Evolutionary conservation across 2,329 filamentous ascomycete species (phyloP), one percentile per base, ranked within the genome.

Genomic region (Stagonosporopsis cucurbitacearum): DNA sequence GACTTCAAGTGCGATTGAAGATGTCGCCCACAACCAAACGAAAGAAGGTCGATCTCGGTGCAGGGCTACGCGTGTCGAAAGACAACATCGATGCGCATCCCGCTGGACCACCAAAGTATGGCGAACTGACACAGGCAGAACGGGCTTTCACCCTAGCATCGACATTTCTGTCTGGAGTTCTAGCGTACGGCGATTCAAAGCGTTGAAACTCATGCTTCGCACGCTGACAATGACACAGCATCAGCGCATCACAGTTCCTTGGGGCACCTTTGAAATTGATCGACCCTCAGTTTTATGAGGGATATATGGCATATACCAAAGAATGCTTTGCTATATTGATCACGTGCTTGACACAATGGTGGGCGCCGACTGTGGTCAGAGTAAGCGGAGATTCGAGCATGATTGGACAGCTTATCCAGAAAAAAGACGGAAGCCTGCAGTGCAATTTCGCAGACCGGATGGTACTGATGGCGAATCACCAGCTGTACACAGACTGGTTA

Each of bases 401-500:
- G 61, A 83, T 86, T 7, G 89, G 86, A 15, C 89, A 96, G 77
- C 84, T 96, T 49, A 82, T 81, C 58, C 82, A 88, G 60, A 88
- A 86, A 6, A 75, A 81, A 3, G 89, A 92, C 69, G 92, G 92
- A 13, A 84, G 86, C 50, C 82, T 96, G 32, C 82, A 92, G 67
- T 92, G 91, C 73, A 81, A 86, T 62, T 96, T 96, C 62, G 91
- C 92, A 0, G 88, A 95, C 70, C 85, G 92, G 44, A 79, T 96
- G 70, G 84, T 96, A 23, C 79, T 96, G 77, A 90, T 96, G 73
- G 91, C 92, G 23, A 96, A 96, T 71, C 92, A 96, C 71, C 91
- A 78, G 84, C 87, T 96, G 48, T 96, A 96, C 72, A 94, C 91
- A 8, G 91, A 96, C 77, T 96, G 91, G 92, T 77, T 96, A 8